These are phyloP conservation scores for Allium sativum DNA, from an alignment of 106 monocot species.

Conservation along the genomic window DNA sequence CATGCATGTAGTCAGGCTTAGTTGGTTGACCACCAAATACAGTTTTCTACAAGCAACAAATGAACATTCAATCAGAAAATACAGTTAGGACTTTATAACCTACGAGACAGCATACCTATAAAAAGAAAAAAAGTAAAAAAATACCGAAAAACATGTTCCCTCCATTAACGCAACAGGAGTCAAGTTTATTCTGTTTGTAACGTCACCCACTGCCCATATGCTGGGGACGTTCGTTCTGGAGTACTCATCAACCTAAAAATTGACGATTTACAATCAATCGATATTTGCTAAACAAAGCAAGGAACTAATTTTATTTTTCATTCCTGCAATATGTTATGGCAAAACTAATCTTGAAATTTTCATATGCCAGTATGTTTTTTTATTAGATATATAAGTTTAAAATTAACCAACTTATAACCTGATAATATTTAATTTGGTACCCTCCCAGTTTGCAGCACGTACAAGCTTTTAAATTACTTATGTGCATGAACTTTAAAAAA, in stretches of 20 bases:
- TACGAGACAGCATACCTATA: not conserved
- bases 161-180: constrained; percentile 99
- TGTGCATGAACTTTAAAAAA: too few relatives aligned
- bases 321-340: too few relatives aligned
- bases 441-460: too few relatives aligned
- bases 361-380: too few relatives aligned
- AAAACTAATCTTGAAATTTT: too few relatives aligned
- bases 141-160: constrained; percentile 90
- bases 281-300: not conserved
- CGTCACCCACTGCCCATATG: constrained; percentile 99
- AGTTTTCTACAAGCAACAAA: constrained; percentile 73
- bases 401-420: too few relatives aligned
- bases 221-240: constrained; percentile 75
- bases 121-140: constrained; percentile 7
- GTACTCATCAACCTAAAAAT: constrained; percentile 90
- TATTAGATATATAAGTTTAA: too few relatives aligned
- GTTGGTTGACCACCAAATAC: constrained; percentile 92
- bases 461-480: too few relatives aligned
- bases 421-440: too few relatives aligned
- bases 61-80: constrained; percentile 6
- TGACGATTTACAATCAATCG: not conserved
- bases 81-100: not conserved
- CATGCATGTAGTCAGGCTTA: constrained; percentile 70
- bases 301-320: too few relatives aligned
- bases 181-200: constrained; percentile 97